These are phyloP conservation scores for Scenedesmus sp. DNA, from an alignment of 163 green algal species.

Conservation along the genomic window DNA sequence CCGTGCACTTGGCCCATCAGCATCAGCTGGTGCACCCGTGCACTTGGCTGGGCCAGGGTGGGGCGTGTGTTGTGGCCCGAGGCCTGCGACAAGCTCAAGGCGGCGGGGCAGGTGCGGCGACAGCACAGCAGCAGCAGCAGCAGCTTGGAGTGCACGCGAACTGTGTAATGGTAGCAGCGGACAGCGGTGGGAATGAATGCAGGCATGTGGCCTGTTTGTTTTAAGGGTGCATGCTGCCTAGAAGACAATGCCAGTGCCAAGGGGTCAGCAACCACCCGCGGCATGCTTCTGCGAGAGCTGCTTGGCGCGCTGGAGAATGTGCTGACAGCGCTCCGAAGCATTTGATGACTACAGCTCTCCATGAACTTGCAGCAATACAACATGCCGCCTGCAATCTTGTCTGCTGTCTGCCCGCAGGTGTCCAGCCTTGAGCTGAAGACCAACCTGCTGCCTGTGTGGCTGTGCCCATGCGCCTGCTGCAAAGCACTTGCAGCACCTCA, in stretches of 20 bases:
- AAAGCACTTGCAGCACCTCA: too few relatives aligned
- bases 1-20: slow-evolving; percentile 68
- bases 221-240: too few relatives aligned
- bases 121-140: background rate
- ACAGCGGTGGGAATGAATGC: background rate
- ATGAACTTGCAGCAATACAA: too few relatives aligned
- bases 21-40: background rate
- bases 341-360: too few relatives aligned
- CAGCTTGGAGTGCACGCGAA: background rate
- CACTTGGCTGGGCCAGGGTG: slow-evolving; percentile 74
- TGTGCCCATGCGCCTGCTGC: too few relatives aligned
- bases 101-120: background rate
- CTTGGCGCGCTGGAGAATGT: too few relatives aligned
- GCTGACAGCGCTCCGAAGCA: too few relatives aligned
- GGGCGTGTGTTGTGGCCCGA: slow-evolving; percentile 66
- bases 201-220: too few relatives aligned
- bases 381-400: background rate
- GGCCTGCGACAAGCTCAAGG: slow-evolving; percentile 72
- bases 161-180: background rate
- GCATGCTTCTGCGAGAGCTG: too few relatives aligned
- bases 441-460: slow-evolving; percentile 81
- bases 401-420: slow-evolving; percentile 42
- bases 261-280: too few relatives aligned
- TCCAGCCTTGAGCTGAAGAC: slow-evolving; percentile 74
- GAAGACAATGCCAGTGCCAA: too few relatives aligned